Conservation (phyloP, 202 grass and related monocot species). For the Dendrocalamus latiflorus region DNA sequence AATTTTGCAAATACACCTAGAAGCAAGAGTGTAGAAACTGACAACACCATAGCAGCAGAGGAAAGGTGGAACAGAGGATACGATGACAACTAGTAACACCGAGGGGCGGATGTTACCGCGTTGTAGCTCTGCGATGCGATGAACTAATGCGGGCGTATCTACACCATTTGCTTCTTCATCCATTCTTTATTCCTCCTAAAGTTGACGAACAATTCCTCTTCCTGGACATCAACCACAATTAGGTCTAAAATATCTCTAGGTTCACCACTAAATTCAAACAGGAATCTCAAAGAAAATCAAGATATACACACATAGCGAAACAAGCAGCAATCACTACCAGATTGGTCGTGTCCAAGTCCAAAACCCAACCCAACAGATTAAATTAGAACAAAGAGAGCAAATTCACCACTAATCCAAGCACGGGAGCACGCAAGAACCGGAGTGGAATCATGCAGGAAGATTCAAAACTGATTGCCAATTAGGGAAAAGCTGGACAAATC, state of each 20-base stretch:
- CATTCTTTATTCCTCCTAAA: neutral
- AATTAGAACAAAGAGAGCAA: neutral
- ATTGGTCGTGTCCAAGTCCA: neutral
- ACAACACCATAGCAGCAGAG: neutral
- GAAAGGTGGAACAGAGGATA: neutral
- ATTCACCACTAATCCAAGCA: neutral
- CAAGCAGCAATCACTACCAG: neutral
- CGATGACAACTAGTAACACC: neutral
- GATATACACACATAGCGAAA: neutral
- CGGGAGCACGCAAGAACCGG: neutral
- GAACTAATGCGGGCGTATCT: neutral
- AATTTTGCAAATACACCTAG: neutral
- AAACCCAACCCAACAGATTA: neutral
- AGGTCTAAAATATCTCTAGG: neutral
- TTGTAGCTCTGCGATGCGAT: slow-evolving; percentile 10
- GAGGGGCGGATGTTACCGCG: neutral
- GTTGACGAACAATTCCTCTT: neutral
- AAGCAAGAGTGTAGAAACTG: neutral
- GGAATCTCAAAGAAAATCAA: neutral
- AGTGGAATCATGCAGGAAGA: neutral
- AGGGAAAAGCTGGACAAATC: neutral
- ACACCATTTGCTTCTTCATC: slow-evolving; percentile 3
- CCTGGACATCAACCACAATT: neutral
- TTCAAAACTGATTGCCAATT: neutral
- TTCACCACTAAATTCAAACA: neutral